Conservation (phyloP, 306 rosid genomes). For the Medicago arabica region DNA sequence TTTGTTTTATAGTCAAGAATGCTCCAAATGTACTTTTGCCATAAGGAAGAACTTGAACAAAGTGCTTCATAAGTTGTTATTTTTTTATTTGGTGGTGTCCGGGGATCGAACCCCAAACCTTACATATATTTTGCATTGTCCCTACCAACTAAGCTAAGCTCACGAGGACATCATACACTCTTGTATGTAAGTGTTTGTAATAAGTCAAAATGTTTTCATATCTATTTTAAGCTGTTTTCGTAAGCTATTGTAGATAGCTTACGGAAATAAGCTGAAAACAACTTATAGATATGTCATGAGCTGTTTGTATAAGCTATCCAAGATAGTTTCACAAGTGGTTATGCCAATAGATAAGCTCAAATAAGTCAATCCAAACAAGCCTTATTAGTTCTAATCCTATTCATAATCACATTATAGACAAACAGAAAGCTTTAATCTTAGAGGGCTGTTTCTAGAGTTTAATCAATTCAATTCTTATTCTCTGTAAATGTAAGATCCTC, state of each 20-base stretch:
- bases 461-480: conserved; percentile 21
- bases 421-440: conserved; percentile 4
- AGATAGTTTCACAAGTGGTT: not conserved
- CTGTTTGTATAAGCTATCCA: not conserved
- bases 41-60: not conserved
- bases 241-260: not conserved
- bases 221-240: not conserved
- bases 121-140: no score
- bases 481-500: conserved; percentile 21
- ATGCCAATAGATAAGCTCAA: not conserved
- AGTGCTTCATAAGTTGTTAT: no score
- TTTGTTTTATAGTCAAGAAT: no score
- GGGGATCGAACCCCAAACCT: no score
- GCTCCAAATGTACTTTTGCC: no score
- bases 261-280: not conserved
- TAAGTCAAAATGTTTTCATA: not conserved
- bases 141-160: no score
- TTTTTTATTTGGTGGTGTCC: no score
- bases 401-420: not conserved
- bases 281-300: not conserved
- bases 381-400: not conserved
- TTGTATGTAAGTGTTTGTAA: no score
- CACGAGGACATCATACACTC: no score
- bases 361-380: not conserved
- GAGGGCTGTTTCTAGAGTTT: conserved; percentile 26